phyloP scores from a whole-genome alignment of 176 grass and related monocot species.

The Oryza punctata region DNA sequence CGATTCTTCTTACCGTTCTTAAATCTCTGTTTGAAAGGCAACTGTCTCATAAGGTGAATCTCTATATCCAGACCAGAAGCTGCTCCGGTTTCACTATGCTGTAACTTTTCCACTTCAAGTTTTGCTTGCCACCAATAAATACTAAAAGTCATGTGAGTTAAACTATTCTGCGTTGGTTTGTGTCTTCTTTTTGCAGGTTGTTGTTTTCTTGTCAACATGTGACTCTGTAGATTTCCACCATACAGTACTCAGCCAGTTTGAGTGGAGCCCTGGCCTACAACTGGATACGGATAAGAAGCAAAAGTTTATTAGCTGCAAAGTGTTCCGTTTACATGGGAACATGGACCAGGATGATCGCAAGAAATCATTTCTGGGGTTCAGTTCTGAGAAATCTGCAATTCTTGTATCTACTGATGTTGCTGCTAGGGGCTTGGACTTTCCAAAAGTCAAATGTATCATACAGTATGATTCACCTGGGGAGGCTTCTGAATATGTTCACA shows the following conservation, averaged over 20 bases:
- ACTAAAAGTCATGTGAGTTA: not conserved
- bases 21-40: conserved; percentile 79
- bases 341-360: conserved; percentile 89
- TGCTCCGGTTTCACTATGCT: conserved; percentile 26
- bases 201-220: conserved; percentile 95
- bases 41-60: conserved; percentile 72
- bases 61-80: conserved; percentile 20
- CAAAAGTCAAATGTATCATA: conserved; percentile 85
- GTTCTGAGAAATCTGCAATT: conserved; percentile 84
- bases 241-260: conserved; percentile 67
- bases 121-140: not conserved
- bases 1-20: conserved; percentile 79
- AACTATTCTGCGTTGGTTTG: conserved; percentile 36
- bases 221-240: conserved; percentile 90
- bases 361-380: conserved; percentile 81
- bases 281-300: conserved; percentile 51
- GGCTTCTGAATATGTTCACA: conserved; percentile 97
- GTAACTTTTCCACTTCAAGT: not conserved
- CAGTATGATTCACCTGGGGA: conserved; percentile 98
- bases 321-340: conserved; percentile 85
- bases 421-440: conserved; percentile 93
- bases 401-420: conserved; percentile 89
- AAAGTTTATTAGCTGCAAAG: conserved; percentile 69
- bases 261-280: conserved; percentile 50
- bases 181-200: conserved; percentile 59